Conservation (phyloP, 805 yeast genomes). For the Scheffersomyces coipomensis region DNA sequence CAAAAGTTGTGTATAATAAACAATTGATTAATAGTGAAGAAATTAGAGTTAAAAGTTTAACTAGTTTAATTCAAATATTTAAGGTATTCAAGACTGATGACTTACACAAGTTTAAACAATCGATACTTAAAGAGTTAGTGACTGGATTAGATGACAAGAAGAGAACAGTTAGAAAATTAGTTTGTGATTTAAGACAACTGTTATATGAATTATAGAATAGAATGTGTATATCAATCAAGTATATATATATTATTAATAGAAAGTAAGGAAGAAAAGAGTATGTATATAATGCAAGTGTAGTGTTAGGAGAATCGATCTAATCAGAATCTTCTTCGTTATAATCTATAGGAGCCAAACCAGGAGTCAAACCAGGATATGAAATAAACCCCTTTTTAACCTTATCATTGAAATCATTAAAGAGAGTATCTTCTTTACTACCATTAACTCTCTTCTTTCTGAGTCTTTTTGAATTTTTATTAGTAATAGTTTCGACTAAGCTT, state of each 20-base stretch:
- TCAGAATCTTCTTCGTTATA: constrained; percentile 46
- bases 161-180: constrained; percentile 71
- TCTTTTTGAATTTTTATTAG: constrained; percentile 25
- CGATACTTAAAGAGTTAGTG: constrained; percentile 47
- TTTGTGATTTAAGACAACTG: constrained; percentile 77
- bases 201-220: constrained; percentile 50
- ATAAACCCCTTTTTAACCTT: constrained; percentile 44
- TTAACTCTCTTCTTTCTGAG: constrained; percentile 17
- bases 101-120: constrained; percentile 35
- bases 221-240: background rate
- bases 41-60: constrained; percentile 57
- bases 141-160: constrained; percentile 67
- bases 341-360: constrained; percentile 84
- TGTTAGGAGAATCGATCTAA: constrained; percentile 1
- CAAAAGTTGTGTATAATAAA: constrained; percentile 10
- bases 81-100: constrained; percentile 24
- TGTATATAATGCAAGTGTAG: constrained; percentile 10
- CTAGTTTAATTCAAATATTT: constrained; percentile 48
- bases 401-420: constrained; percentile 24
- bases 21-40: constrained; percentile 36
- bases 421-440: constrained; percentile 4
- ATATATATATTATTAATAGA: background rate
- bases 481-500: constrained; percentile 15
- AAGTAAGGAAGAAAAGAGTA: background rate
- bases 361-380: constrained; percentile 67